phyloP scores from a whole-genome alignment of 805 yeast species.

The Hanseniaspora valbyensis region DNA sequence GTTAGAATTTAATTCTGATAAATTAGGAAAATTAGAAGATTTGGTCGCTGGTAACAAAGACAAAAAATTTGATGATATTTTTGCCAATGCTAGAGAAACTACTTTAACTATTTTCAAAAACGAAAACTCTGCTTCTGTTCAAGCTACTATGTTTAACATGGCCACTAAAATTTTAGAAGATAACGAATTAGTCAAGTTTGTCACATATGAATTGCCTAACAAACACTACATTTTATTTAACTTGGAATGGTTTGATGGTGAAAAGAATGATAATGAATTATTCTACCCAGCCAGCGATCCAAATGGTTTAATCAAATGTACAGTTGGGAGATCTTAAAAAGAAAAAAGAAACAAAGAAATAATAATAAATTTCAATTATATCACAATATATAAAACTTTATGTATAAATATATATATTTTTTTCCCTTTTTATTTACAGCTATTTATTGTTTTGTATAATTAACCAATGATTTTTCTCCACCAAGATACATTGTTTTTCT shows the following conservation, averaged over 20 bases:
- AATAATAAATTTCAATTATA: too few species aligned
- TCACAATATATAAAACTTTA: too few species aligned
- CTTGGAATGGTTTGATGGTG: constrained; percentile 69
- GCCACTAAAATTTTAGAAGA: constrained; percentile 53
- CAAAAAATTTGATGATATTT: constrained; percentile 57
- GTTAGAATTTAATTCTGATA: constrained; percentile 53
- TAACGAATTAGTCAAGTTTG: constrained; percentile 49
- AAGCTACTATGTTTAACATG: constrained; percentile 95
- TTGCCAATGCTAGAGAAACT: constrained; percentile 48
- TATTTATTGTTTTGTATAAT: constrained; percentile 4
- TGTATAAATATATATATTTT: neutral
- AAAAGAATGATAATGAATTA: constrained; percentile 66
- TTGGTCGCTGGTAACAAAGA: constrained; percentile 43
- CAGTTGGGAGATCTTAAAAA: constrained; percentile 65
- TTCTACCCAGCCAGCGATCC: constrained; percentile 89
- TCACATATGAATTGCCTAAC: constrained; percentile 73
- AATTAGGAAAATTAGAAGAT: constrained; percentile 39
- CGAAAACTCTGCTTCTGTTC: constrained; percentile 88
- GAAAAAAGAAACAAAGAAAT: too few species aligned
- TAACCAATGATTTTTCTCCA: constrained; percentile 30
- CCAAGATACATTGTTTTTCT: constrained; percentile 30
- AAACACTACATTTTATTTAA: constrained; percentile 81
- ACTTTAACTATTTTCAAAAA: constrained; percentile 71
- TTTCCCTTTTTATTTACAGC: neutral
- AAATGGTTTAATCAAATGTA: constrained; percentile 79